phyloP scores from a whole-genome alignment of 2,329 filamentous ascomycete species.

The Cladophialophora immunda region DNA sequence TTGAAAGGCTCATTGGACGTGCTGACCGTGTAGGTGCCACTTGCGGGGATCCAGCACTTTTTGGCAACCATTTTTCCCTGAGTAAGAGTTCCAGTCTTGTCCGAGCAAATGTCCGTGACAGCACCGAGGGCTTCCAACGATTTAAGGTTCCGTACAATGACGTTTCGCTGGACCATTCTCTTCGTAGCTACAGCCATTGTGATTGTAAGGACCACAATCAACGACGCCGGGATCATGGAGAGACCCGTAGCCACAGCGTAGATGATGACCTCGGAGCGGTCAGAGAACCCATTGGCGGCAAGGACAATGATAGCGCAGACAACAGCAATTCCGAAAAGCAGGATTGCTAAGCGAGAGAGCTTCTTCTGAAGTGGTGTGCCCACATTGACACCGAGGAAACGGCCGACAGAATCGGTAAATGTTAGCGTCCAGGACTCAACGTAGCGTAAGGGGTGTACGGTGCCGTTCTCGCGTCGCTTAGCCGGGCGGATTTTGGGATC shows the following conservation, averaged over 20 bases:
- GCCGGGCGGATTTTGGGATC: slow-evolving; percentile 62
- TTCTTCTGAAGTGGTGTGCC: slow-evolving; percentile 76
- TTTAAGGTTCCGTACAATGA: slow-evolving; percentile 61
- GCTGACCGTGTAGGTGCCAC: slow-evolving; percentile 67
- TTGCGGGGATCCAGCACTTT: slow-evolving; percentile 66
- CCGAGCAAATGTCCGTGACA: slow-evolving; percentile 61
- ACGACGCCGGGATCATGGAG: slow-evolving; percentile 67
- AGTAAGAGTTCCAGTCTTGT: slow-evolving; percentile 64
- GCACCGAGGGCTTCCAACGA: slow-evolving; percentile 65
- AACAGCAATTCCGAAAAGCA: slow-evolving; percentile 73
- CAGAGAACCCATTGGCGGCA: slow-evolving; percentile 67
- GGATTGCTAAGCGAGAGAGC: slow-evolving; percentile 71
- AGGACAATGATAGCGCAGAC: slow-evolving; percentile 75
- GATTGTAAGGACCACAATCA: slow-evolving; percentile 70
- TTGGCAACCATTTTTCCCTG: slow-evolving; percentile 71
- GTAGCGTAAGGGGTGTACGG: slow-evolving; percentile 63
- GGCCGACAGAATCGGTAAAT: slow-evolving; percentile 65
- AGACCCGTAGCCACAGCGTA: slow-evolving; percentile 69
- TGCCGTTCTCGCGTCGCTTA: slow-evolving; percentile 59
- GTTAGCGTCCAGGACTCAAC: slow-evolving; percentile 62
- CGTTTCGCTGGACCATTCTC: slow-evolving; percentile 59
- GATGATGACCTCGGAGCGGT: slow-evolving; percentile 68
- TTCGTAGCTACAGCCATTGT: slow-evolving; percentile 67
- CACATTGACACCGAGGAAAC: slow-evolving; percentile 72
- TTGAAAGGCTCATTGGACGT: slow-evolving; percentile 65